Evolutionary conservation across 352 stramenopile genomes (phyloP).

Genomic region (Phytopythium helicoides): DNA sequence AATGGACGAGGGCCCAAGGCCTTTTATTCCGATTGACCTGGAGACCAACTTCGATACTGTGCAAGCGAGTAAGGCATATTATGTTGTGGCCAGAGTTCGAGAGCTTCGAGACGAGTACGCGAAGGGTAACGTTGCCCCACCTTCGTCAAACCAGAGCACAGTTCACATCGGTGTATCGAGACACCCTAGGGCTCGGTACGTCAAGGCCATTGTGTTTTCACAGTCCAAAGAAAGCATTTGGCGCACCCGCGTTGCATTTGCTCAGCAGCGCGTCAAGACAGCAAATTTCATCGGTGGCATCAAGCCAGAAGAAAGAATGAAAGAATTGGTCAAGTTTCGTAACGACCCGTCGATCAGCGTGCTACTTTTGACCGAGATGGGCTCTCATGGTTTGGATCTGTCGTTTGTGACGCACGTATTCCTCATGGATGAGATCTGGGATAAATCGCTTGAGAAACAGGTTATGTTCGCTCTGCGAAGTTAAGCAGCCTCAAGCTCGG

Average conservation of each 20-base stretch:
- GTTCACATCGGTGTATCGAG: conserved; percentile 1
- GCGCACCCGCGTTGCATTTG: conserved; percentile 65
- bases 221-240: conserved; percentile 84
- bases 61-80: conserved; percentile 72
- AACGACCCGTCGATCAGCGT: conserved; percentile 80
- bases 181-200: conserved; percentile 14
- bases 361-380: conserved; percentile 93
- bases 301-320: conserved; percentile 39
- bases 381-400: conserved; percentile 94
- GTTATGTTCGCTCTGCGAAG: too few relatives aligned
- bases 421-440: conserved; percentile 95
- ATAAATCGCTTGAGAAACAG: conserved; percentile 95
- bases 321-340: conserved; percentile 52
- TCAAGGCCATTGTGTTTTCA: conserved; percentile 85
- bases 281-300: conserved; percentile 66
- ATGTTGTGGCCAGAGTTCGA: conserved; percentile 60
- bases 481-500: too few relatives aligned
- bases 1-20: background rate
- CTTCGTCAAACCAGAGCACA: background rate
- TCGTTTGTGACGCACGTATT: conserved; percentile 99
- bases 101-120: conserved; percentile 59
- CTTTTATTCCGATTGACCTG: conserved; percentile 19
- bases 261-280: conserved; percentile 58
- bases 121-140: conserved; percentile 7
- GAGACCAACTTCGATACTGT: conserved; percentile 35